phyloP scores from a whole-genome alignment of 108 stramenopile species.

The Nitzschia putrida region DNA sequence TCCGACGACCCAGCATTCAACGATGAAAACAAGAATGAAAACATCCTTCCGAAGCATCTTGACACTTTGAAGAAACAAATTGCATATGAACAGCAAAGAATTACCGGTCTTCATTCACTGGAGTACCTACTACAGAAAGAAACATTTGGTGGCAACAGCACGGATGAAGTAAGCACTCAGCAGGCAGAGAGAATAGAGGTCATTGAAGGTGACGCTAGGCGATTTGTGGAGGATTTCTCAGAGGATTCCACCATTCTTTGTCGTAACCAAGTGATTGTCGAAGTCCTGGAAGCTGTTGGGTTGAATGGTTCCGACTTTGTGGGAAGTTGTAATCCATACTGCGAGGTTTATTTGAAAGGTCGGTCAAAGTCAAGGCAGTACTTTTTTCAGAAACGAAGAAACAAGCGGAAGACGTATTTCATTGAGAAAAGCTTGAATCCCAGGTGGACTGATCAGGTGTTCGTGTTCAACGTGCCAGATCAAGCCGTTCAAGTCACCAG shows the following conservation, averaged over 20 bases:
- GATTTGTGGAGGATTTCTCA: constrained; percentile 44
- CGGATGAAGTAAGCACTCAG: not conserved
- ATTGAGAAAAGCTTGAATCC: constrained; percentile 76
- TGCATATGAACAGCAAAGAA: constrained; percentile 38
- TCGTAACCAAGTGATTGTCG: constrained; percentile 75
- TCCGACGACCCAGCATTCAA: constrained; percentile 49
- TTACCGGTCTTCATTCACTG: constrained; percentile 33
- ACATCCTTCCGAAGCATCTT: constrained; percentile 48
- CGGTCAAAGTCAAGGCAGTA: constrained; percentile 31
- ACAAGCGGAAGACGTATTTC: constrained; percentile 74
- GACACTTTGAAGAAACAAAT: constrained; percentile 54
- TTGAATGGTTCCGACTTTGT: constrained; percentile 61
- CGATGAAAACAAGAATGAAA: constrained; percentile 39
- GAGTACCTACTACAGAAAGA: constrained; percentile 15
- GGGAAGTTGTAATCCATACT: constrained; percentile 80
- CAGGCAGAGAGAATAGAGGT: constrained; percentile 10
- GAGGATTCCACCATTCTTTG: constrained; percentile 55
- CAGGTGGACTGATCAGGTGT: constrained; percentile 76
- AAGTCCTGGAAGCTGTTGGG: constrained; percentile 81
- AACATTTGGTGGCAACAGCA: not conserved
- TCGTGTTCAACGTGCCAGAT: constrained; percentile 83
- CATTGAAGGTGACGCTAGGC: constrained; percentile 27
- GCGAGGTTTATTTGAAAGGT: constrained; percentile 62
- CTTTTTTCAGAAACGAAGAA: constrained; percentile 44
- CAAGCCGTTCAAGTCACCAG: constrained; percentile 64